Evolutionary conservation across 495 filamentous ascomycete species (phyloP).

Genomic region (Terfezia claveryi): DNA sequence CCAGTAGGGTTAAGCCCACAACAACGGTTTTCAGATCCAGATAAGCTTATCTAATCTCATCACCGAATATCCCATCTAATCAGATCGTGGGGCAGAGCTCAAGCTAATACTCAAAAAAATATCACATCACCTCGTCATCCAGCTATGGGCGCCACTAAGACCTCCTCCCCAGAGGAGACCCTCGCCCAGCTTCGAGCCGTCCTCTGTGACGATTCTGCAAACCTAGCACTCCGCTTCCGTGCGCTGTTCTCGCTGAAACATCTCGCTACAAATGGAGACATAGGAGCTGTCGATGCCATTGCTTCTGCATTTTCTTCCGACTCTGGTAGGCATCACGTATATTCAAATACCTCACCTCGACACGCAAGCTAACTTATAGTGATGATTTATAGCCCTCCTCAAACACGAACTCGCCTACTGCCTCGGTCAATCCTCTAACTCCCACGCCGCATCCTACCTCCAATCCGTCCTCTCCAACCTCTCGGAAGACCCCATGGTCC

Average conservation of each 20-base stretch:
- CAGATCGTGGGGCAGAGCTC: too few species aligned
- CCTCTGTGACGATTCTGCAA: constrained; percentile 52
- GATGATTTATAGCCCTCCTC: constrained; percentile 10
- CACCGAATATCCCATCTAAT: too few species aligned
- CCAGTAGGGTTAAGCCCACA: too few species aligned
- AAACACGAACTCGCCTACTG: constrained; percentile 53
- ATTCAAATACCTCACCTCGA: neutral
- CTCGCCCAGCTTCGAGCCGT: constrained; percentile 39
- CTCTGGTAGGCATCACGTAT: constrained; percentile 29
- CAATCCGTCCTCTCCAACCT: constrained; percentile 54
- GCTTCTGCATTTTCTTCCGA: constrained; percentile 66
- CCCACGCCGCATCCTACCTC: constrained; percentile 49
- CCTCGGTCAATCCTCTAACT: constrained; percentile 68
- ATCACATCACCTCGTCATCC: too few species aligned
- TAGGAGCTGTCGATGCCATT: constrained; percentile 73
- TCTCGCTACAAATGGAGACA: constrained; percentile 47
- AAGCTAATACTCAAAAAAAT: too few species aligned
- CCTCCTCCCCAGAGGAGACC: neutral
- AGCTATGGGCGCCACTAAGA: neutral
- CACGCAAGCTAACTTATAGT: neutral
- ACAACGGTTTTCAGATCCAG: too few species aligned
- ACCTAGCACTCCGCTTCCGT: constrained; percentile 78
- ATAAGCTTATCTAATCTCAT: too few species aligned
- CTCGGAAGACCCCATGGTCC: constrained; percentile 75
- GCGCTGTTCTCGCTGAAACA: constrained; percentile 96